Base-by-base conservation (phyloP, 2,329 filamentous ascomycete genomes). In the Ophiostoma piceae region DNA sequence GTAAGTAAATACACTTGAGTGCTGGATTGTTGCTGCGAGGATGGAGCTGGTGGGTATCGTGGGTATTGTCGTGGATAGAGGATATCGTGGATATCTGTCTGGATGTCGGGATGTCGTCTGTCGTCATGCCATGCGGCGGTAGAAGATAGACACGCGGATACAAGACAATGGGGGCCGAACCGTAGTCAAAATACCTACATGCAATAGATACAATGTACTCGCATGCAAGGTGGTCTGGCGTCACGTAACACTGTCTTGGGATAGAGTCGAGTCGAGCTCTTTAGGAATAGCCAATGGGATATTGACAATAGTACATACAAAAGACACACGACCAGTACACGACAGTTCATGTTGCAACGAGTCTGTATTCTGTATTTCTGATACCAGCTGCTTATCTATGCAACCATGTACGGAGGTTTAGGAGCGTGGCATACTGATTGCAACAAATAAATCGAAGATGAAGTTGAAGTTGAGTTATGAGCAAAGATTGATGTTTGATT, bases 201-300 rank as follows among this genome's bases (percentile, higher is more conserved):
- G n/a, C n/a, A n/a, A n/a, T n/a, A n/a, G n/a, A n/a, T n/a, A n/a
- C n/a, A n/a, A 29, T 29, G 26, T 29, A 29, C 26, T 29, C 26
- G 26, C 26, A 29, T 29, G 26, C 51, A 57, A 57, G 26, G 57
- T 62, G 26, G 57, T 62, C 26, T 35, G 57, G 57, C 57, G 57
- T 71, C 70, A 69, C 70, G 70, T 71, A 71, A 51, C 67, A 71
- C 51, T 43, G 66, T 51, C 26, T 62, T 32, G 57, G 22, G 22
- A 57, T 35, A 35, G 32, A 35, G 32, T 35, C 32, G 32, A 35
- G 3, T 35, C 32, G 32, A 3, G 32, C 22, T 57, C 9, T 3
- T 1, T 26, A 3, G 14, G 51, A 9, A 22, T 12, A 3, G 51
- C n/a, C 51, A 57, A 57, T 22, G 51, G 8, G 51, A 12, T 35